Evolutionary conservation across 768 basidiomycete species (phyloP), one percentile per base, ranked within the genome.

Genomic region (Pleurotus giganteus): DNA sequence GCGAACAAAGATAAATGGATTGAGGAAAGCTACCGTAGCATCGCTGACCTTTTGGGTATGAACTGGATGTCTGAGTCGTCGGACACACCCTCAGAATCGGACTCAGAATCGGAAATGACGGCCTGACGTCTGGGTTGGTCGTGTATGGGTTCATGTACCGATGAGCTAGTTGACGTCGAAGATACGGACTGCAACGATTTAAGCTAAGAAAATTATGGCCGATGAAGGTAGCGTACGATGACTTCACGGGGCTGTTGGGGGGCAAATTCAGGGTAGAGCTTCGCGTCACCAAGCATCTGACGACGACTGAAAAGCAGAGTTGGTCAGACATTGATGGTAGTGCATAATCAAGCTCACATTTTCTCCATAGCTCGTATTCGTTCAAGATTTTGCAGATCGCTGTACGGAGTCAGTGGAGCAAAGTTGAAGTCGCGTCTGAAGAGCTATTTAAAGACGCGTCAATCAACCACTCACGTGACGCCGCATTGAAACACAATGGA

Each of bases 331-430:
- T 21, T 47, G 21, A 47, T 24, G n/a, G 15, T 47, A 15, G 9
- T 15, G 17, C 7, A 19, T 12, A 8, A 11, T 13, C 7, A 34
- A 45, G 23, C 49, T 6, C 32, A 51, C 49, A 51, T 51, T 51
- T 51, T 51, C 49, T 51, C 49, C 49, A 51, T 51, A 11, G 31
- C 37, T 12, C 29, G n/a, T n/a, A n/a, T n/a, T n/a, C n/a, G n/a
- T n/a, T n/a, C n/a, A n/a, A n/a, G n/a, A n/a, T n/a, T n/a, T n/a
- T n/a, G n/a, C n/a, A n/a, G n/a, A n/a, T n/a, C 34, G 34, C 3
- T 41, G 12, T 17, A 17, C 8, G 19, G 8, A 17, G 39, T 11
- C 9, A 17, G 19, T 17, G 19, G n/a, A n/a, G 34, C 34, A n/a
- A 36, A n/a, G 44, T 26, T 47, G 46, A 28, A 29, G n/a, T n/a